Conservation (phyloP, 176 grass and related monocot species). For the Ensete glaucum region DNA sequence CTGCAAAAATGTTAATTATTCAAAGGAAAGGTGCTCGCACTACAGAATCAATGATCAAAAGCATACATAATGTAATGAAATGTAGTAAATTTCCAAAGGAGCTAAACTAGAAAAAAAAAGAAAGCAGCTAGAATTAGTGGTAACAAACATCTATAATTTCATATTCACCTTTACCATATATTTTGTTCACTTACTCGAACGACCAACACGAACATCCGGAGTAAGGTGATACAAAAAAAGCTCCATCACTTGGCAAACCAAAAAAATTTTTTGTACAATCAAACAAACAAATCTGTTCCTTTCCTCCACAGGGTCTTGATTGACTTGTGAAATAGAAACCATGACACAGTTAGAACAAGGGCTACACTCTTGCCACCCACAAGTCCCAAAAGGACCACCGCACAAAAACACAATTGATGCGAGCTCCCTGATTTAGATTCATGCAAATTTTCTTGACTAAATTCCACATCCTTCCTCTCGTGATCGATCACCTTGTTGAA, state of each 20-base stretch:
- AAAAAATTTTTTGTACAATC: conserved; percentile 2
- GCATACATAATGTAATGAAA: neutral
- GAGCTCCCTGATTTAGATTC: conserved; percentile 10
- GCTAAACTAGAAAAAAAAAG: neutral
- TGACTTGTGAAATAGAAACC: conserved; percentile 25
- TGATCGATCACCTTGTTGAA: neutral
- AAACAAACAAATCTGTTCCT: conserved; percentile 3
- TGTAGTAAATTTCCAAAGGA: neutral
- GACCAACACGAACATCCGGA: neutral
- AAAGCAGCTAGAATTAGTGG: neutral
- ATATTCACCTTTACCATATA: conserved; percentile 1
- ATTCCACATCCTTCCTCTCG: neutral
- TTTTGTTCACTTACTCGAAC: neutral
- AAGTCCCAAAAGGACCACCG: conserved; percentile 47
- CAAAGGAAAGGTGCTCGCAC: neutral
- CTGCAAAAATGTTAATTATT: neutral
- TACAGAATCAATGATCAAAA: neutral
- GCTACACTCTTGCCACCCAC: conserved; percentile 49
- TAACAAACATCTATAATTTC: neutral
- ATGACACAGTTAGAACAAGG: conserved; percentile 44
- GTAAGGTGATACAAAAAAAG: neutral
- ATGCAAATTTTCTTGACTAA: neutral
- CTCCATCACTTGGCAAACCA: neutral
- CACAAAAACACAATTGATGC: conserved; percentile 19
- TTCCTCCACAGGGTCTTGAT: conserved; percentile 22